phyloP scores from a whole-genome alignment of 345 rosid species.

The Syzygium oleosum region DNA sequence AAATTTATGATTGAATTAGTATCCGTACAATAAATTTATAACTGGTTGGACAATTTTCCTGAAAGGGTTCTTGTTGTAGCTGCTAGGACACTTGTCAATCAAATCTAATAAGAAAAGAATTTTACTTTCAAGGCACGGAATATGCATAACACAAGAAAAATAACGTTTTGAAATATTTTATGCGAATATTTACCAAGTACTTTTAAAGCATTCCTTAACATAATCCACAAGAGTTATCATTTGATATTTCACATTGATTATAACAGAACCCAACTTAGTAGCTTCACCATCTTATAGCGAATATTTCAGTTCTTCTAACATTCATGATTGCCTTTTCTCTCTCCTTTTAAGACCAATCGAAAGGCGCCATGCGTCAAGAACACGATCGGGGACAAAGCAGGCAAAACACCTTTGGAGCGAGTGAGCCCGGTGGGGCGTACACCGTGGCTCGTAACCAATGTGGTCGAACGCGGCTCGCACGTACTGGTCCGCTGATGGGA shows the following conservation, averaged over 20 bases:
- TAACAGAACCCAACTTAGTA: not conserved
- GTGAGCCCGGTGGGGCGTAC: conserved; percentile 82
- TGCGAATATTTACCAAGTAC: not conserved
- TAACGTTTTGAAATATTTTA: not conserved
- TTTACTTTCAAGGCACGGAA: not conserved
- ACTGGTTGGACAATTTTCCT: too few species aligned
- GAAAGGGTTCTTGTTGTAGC: not conserved
- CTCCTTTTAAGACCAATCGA: conserved; percentile 57
- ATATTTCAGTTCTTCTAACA: too few species aligned
- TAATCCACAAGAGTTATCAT: not conserved
- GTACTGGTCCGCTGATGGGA: conserved; percentile 52
- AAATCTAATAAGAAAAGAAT: not conserved
- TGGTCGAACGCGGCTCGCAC: conserved; percentile 41
- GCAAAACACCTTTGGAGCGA: conserved; percentile 66
- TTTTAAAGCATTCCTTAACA: not conserved
- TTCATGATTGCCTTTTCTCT: not conserved
- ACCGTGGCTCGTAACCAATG: conserved; percentile 52
- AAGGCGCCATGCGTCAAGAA: conserved; percentile 78
- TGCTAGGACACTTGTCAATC: not conserved
- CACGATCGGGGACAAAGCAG: conserved; percentile 29
- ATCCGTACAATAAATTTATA: too few species aligned
- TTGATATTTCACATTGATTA: not conserved
- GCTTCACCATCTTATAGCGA: not conserved
- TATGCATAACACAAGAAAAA: not conserved
- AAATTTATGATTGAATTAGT: too few species aligned